Conservation (phyloP, 768 basidiomycete species). For the Auricularia sp. region DNA sequence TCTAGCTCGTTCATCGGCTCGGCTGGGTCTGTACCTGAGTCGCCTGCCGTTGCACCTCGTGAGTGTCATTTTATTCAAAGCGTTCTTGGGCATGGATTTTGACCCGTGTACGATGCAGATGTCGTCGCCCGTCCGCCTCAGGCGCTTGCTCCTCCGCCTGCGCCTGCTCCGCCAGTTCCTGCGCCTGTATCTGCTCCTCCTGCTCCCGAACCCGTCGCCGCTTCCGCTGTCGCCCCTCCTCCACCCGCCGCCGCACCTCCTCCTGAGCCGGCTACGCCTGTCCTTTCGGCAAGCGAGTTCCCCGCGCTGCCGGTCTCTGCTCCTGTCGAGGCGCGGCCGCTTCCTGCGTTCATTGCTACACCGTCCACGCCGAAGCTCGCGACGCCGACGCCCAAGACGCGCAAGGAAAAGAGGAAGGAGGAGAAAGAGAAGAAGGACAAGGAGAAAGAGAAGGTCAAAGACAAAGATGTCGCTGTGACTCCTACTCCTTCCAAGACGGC, state of each 20-base stretch:
- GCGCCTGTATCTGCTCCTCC: no score
- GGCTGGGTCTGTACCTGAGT: slow-evolving; percentile 16
- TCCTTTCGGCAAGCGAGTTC: slow-evolving; percentile 62
- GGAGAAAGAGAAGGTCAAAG: background rate
- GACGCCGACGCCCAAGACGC: background rate
- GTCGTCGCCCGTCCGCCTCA: no score
- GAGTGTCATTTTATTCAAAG: no score
- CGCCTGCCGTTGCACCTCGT: slow-evolving; percentile 14
- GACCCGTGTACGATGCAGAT: no score
- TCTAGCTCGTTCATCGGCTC: slow-evolving; percentile 21
- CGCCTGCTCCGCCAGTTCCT: slow-evolving; percentile 20
- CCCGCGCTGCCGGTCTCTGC: slow-evolving; percentile 45
- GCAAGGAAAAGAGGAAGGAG: background rate
- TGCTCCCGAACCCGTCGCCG: no score
- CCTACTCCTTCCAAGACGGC: background rate
- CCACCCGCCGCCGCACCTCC: background rate
- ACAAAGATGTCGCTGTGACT: background rate
- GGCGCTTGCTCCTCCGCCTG: background rate
- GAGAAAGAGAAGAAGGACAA: background rate
- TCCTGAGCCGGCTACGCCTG: slow-evolving; percentile 23
- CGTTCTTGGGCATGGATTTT: no score
- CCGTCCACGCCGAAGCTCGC: background rate
- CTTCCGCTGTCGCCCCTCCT: no score
- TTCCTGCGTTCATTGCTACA: background rate
- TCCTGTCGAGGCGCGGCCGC: slow-evolving; percentile 4